Evolutionary conservation across 2,329 filamentous ascomycete species (phyloP), one percentile per base, ranked within the genome.

Genomic region (Emmonsia crescens): DNA sequence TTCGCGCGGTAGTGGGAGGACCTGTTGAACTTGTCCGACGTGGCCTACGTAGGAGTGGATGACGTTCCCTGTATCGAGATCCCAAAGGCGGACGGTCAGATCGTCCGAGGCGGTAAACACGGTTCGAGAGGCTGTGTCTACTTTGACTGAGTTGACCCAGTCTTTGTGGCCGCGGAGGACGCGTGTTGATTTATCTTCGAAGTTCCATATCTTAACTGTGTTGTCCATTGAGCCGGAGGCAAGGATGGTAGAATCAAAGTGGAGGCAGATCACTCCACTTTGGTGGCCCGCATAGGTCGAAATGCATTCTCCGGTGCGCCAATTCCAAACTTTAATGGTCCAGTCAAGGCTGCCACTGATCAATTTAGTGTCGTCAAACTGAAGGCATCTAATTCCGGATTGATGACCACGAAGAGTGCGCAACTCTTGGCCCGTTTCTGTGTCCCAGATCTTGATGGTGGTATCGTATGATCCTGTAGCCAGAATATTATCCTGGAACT

Each of bases 391-490:
- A 63, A 99, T 89, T 6, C 91, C 91, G 48, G 85, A 85, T 0
- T 85, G 88, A 69, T 97, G 94, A 2, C 94, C 94, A 27, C 77
- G 80, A 8, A 99, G 80, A 0, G 91, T 96, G n/a, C 90, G 85
- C 8, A 96, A 80, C 67, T 92, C 89, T 71, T 93, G 82, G 57
- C 91, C 91, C 0, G 88, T 95, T 68, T 96, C 88, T 54, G 96
- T 86, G 71, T 97, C 86, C 94, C 94, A 99, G 21, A 99, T 91
- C 72, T 96, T 96, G 71, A 96, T 91, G 0, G 91, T 96, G 8
- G 87, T 84, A 71, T 99, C 94, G 72, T 99, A 99, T 0, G 92
- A 96, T 9, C 94, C 94, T 0, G 93, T 96, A 9, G 91, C 93
- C 58, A 99, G 81, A 63, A 95, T 89, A 67, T 89, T 90, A 66